These are phyloP conservation scores for Zymoseptoria brevis DNA, from an alignment of 2,329 filamentous ascomycete genomes.

Conservation along the genomic window DNA sequence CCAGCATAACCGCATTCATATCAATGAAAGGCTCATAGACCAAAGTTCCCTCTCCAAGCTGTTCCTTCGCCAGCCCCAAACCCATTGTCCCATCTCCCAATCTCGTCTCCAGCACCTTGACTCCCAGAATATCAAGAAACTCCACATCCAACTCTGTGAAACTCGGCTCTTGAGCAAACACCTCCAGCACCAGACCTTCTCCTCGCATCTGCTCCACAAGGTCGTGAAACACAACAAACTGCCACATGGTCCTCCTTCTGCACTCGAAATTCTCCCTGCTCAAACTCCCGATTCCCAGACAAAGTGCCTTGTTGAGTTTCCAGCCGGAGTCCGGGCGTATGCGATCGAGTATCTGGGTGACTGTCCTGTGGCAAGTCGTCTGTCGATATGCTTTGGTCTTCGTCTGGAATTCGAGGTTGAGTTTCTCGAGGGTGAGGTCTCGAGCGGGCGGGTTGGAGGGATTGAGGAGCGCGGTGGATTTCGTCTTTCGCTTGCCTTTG, in stretches of 20 bases:
- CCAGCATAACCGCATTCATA: slow-evolving; percentile 13
- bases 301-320: slow-evolving; percentile 23
- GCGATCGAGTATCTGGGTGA: slow-evolving; percentile 14
- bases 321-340: slow-evolving; percentile 17
- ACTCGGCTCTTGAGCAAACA: slow-evolving; percentile 25
- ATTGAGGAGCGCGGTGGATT: background rate
- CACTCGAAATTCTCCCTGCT: slow-evolving; percentile 24
- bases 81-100: background rate
- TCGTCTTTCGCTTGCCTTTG: background rate
- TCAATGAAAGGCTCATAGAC: slow-evolving; percentile 25
- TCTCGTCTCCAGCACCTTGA: slow-evolving; percentile 12
- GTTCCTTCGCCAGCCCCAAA: slow-evolving; percentile 10
- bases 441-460: slow-evolving; percentile 6
- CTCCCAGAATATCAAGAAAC: slow-evolving; percentile 18
- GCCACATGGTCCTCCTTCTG: slow-evolving; percentile 25
- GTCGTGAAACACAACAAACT: slow-evolving; percentile 27
- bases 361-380: slow-evolving; percentile 16
- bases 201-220: slow-evolving; percentile 10
- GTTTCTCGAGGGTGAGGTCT: slow-evolving; percentile 13
- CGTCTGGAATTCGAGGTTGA: slow-evolving; percentile 15
- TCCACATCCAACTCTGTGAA: slow-evolving; percentile 23
- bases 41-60: slow-evolving; percentile 10
- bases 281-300: slow-evolving; percentile 26
- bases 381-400: slow-evolving; percentile 17
- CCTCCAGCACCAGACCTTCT: slow-evolving; percentile 2